phyloP scores from a whole-genome alignment of 2,329 filamentous ascomycete genomes.

The Lecanicillium sp. region DNA sequence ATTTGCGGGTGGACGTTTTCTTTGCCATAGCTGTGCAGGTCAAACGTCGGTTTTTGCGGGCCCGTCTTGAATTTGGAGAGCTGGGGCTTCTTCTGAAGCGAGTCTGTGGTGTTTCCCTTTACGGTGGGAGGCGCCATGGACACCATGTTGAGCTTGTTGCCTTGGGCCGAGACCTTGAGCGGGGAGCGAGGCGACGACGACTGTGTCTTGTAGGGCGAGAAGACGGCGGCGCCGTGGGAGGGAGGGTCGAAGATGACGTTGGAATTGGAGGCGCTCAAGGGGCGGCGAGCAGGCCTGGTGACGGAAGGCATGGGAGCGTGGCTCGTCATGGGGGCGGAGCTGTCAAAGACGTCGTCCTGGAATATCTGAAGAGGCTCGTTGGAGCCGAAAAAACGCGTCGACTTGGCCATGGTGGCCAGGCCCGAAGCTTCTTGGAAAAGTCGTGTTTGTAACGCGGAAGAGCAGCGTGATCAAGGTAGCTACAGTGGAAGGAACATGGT shows the following conservation, averaged over 20 bases:
- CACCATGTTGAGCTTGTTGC: slow-evolving; percentile 58
- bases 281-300: slow-evolving; percentile 38
- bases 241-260: slow-evolving; percentile 63
- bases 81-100: slow-evolving; percentile 58
- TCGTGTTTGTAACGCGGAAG: slow-evolving; percentile 1
- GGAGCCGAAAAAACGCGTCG: slow-evolving; percentile 36
- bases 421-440: slow-evolving; percentile 7
- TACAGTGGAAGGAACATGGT: neutral
- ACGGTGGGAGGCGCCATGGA: slow-evolving; percentile 57
- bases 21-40: slow-evolving; percentile 38
- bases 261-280: slow-evolving; percentile 42
- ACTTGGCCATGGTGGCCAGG: slow-evolving; percentile 46
- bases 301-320: slow-evolving; percentile 49
- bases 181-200: slow-evolving; percentile 54
- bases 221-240: slow-evolving; percentile 40
- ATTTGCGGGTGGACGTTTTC: slow-evolving; percentile 48
- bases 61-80: slow-evolving; percentile 53
- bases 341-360: slow-evolving; percentile 42
- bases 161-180: slow-evolving; percentile 39
- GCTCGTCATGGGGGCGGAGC: slow-evolving; percentile 41
- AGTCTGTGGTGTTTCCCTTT: slow-evolving; percentile 52
- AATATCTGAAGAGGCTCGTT: slow-evolving; percentile 44
- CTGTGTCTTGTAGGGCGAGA: slow-evolving; percentile 63
- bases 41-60: slow-evolving; percentile 43
- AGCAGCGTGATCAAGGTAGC: slow-evolving; percentile 4